Base-by-base conservation (phyloP, 805 yeast species). In the Candida ulmi region DNA sequence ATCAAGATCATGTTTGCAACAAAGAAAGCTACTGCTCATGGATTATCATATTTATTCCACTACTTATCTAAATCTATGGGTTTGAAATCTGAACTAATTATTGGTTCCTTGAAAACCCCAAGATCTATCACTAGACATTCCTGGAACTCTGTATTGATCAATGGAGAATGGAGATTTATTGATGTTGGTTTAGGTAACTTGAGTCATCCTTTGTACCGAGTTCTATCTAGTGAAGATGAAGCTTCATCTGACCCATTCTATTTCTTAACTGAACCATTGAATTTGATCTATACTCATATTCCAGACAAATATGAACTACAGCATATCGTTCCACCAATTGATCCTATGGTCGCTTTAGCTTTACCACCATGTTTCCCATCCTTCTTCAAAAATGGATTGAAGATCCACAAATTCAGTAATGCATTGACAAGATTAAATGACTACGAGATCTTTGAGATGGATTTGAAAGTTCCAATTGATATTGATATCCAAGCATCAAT, bases 351-450 rank as follows among this genome's bases (percentile, higher is more conserved):
- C 17, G 90, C 93, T 13, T 70, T 87, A 42, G 77, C 88, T 34
- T 66, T 91, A 36, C 99, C 99, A 0, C 74, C 95, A 24, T 76
- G 83, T n/a, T 85, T 88, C 54, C 90, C 96, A 0, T 83, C 87
- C 0, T 88, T 83, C 52, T 77, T 83, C 58, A 68, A 65, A 30
- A 75, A 78, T 54, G 67, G 71, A 2, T 57, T 91, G 31, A 68
- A 69, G 43, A 70, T 88, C 38, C 63, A 73, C 43, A 81, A 79
- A 56, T 91, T 76, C 64, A 85, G 87, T 59, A 81, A 86, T 43
- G 85, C 95, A 0, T 61, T 87, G 44, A 76, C 90, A 4, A 75
- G 82, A 44, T 62, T 91, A 48, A 68, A 72, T 35, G 95, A 88
- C 55, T 71, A 74, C 34, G 97, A 93, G 54, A 64, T 86, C 19